Base-by-base conservation (phyloP, 441 rosid genomes). In the Populus hybrid region DNA sequence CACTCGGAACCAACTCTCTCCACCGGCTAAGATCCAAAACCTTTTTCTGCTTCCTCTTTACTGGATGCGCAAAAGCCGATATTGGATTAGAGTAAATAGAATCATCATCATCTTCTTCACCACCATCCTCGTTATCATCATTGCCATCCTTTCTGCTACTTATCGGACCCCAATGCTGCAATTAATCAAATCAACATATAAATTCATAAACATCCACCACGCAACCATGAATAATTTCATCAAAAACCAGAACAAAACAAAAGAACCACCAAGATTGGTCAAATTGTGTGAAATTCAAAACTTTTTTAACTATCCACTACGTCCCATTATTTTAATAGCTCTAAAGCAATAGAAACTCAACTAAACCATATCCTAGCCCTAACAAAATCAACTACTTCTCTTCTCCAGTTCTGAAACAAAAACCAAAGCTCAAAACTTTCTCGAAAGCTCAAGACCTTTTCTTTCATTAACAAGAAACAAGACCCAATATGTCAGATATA, bases 1-100 rank as follows among this genome's bases (percentile, higher is more conserved):
- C 79, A 73, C 83, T 84, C 24, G 76, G 50, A 30, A 79, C 38
- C 68, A 84, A 26, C 80, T 90, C 91, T 84, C 83, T 89, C 92
- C 95, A 89, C 70, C 54, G 77, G 38, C 84, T 84, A 72, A 92
- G 83, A 82, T 90, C 81, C 87, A 93, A 81, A 69, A 73, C 77
- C 68, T 82, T 88, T 78, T 84, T 93, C 88, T 89, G 90, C 84
- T 90, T 95, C 90, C 93, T 89, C 79, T 83, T 84, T 10, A 94
- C 86, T 16, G 95, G 95, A 76, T 85, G 78, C 74, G 97, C 98
- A 80, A 89, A 90, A 79, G 86, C 89, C 36, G 97, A 84, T 14
- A 86, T 24, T 32, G 80, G 77, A 28, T 81, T 83, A 57, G 85
- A 76, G 54, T 83, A 83, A 77, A 80, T 83, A 80, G 84, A 67